phyloP scores from a whole-genome alignment of 2,329 filamentous ascomycete species.

The Metarhizium robertsii region DNA sequence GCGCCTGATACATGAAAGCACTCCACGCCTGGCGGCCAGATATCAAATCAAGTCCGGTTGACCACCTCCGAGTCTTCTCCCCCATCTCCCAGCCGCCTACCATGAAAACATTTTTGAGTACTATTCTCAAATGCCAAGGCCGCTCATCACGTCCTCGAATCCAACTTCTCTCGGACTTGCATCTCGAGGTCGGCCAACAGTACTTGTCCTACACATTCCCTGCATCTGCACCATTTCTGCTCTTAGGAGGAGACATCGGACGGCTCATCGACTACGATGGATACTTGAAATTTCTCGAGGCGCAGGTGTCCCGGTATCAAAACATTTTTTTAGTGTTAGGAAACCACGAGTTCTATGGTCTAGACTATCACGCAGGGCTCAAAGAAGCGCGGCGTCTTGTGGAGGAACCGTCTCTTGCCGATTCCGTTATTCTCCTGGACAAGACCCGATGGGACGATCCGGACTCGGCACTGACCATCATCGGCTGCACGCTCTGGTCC shows the following conservation, averaged over 20 bases:
- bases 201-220: conserved; percentile 33
- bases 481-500: conserved; percentile 52
- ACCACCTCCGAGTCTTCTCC: no score
- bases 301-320: conserved; percentile 31
- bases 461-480: conserved; percentile 33
- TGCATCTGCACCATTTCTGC: conserved; percentile 29
- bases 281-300: conserved; percentile 33
- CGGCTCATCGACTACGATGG: conserved; percentile 35
- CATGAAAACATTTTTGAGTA: conserved; percentile 4
- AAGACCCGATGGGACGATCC: conserved; percentile 28
- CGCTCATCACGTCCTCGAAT: background rate
- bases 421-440: conserved; percentile 34
- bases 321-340: conserved; percentile 39
- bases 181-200: conserved; percentile 36
- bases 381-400: conserved; percentile 25
- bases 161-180: conserved; percentile 38
- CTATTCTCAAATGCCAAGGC: conserved; percentile 1
- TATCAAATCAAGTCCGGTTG: no score
- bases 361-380: conserved; percentile 28
- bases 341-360: conserved; percentile 45
- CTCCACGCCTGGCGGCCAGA: no score
- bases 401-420: conserved; percentile 26
- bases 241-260: conserved; percentile 42
- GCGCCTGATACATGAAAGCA: no score
- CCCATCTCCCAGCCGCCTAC: background rate